Conservation (phyloP, 345 rosid genomes). For the Arabidopsis suecica region DNA sequence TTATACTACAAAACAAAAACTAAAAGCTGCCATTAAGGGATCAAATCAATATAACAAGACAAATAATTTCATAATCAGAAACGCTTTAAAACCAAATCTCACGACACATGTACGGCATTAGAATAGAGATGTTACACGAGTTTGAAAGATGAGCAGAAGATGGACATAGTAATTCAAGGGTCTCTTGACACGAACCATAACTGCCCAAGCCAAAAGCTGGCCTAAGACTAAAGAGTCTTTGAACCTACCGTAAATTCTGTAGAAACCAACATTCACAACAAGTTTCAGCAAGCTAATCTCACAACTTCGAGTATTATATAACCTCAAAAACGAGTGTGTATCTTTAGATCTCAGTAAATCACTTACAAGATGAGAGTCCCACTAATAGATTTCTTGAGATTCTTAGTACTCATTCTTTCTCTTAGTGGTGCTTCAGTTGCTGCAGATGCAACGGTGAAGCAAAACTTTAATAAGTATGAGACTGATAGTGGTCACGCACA, state of each 20-base stretch:
- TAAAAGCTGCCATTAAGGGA: slow-evolving; percentile 23
- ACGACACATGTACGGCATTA: slow-evolving; percentile 39
- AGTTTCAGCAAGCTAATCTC: slow-evolving; percentile 17
- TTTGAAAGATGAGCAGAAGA: slow-evolving; percentile 20
- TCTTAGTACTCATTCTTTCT: slow-evolving; percentile 32
- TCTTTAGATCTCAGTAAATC: slow-evolving; percentile 11
- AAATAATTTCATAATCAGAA: slow-evolving; percentile 30
- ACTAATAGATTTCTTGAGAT: slow-evolving; percentile 17
- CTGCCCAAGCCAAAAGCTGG: slow-evolving; percentile 7
- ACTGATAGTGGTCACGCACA: slow-evolving; percentile 34
- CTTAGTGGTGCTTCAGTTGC: slow-evolving; percentile 25
- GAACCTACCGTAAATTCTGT: slow-evolving; percentile 23
- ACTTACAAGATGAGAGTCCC: slow-evolving; percentile 40
- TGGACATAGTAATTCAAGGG: slow-evolving; percentile 24
- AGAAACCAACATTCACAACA: slow-evolving; percentile 4
- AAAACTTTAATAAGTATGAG: slow-evolving; percentile 12
- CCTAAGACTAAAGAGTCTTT: slow-evolving; percentile 9
- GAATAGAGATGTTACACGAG: slow-evolving; percentile 13
- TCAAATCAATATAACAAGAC: slow-evolving; percentile 14
- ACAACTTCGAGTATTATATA: slow-evolving; percentile 34
- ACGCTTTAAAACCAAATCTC: slow-evolving; percentile 11
- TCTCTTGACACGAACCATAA: slow-evolving; percentile 46
- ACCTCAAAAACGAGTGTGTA: slow-evolving; percentile 4
- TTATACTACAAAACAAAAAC: slow-evolving; percentile 32
- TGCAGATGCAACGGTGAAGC: slow-evolving; percentile 25